Percentiles rank a stretch among this genome's conserved stretches.
phyloP scores from a whole-genome alignment of 2,329 filamentous ascomycete genomes.

The Metarhizium album region DNA sequence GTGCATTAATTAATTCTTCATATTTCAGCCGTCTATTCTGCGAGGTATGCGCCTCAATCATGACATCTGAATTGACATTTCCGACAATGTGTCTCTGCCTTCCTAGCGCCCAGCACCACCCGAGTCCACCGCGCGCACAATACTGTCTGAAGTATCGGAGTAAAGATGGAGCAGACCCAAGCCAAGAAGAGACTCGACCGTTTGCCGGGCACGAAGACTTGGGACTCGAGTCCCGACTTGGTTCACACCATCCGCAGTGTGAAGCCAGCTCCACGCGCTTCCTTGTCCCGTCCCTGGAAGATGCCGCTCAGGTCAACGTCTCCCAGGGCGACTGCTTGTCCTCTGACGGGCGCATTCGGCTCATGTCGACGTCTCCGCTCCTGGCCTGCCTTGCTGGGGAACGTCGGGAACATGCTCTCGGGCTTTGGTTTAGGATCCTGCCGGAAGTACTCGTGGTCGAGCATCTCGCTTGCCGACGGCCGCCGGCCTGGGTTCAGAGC shows the following conservation, averaged over 20 bases:
- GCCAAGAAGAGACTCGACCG: neutral
- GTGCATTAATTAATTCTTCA: neutral
- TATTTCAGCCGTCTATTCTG: neutral
- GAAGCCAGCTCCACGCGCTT: constrained; percentile 56
- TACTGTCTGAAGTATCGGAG: neutral
- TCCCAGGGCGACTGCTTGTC: constrained; percentile 48
- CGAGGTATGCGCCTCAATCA: neutral
- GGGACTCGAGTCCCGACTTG: neutral
- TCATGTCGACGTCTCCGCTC: constrained; percentile 64
- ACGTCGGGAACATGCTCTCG: constrained; percentile 90
- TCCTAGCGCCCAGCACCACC: neutral
- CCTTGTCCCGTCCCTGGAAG: constrained; percentile 54
- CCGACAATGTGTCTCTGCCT: neutral
- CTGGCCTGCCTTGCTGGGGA: constrained; percentile 88
- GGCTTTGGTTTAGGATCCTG: constrained; percentile 87
- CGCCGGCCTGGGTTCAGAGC: constrained; percentile 62
- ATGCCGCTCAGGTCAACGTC: constrained; percentile 59
- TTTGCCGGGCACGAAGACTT: neutral
- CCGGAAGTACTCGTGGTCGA: constrained; percentile 73
- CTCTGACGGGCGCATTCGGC: constrained; percentile 74
- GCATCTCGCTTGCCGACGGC: constrained; percentile 61
- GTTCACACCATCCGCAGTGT: constrained; percentile 48
- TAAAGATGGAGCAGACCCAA: neutral
- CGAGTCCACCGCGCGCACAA: neutral
- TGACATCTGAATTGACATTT: neutral